Evolutionary conservation across 2,329 filamentous ascomycete species (phyloP).

Genomic region (Myriosclerotinia curreyana): DNA sequence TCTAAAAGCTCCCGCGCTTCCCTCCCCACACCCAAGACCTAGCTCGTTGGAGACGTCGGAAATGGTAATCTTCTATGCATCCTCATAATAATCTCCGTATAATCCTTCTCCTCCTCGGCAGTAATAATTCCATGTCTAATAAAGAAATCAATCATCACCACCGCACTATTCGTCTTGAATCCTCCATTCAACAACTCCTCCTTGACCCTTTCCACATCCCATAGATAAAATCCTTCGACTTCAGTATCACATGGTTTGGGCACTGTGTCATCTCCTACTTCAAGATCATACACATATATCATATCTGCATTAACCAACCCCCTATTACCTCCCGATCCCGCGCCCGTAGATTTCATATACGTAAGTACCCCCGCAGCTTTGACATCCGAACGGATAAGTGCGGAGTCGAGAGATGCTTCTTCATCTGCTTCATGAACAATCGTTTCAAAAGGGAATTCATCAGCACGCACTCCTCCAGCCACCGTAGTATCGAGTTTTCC

Average conservation of each 20-base stretch:
- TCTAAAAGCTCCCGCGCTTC: too few species aligned
- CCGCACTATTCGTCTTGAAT: conserved; percentile 82
- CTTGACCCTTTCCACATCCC: conserved; percentile 58
- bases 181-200: conserved; percentile 60
- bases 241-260: conserved; percentile 72
- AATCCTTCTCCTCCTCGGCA: conserved; percentile 57
- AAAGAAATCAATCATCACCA: conserved; percentile 78
- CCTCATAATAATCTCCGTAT: conserved; percentile 16
- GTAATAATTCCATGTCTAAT: conserved; percentile 73
- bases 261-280: conserved; percentile 55
- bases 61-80: conserved; percentile 20
- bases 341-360: conserved; percentile 58
- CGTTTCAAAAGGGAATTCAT: conserved; percentile 62
- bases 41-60: conserved; percentile 4
- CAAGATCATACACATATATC: conserved; percentile 74
- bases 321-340: conserved; percentile 49
- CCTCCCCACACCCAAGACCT: background rate
- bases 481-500: conserved; percentile 76
- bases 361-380: conserved; percentile 58
- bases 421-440: conserved; percentile 69
- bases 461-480: conserved; percentile 69
- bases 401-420: conserved; percentile 64
- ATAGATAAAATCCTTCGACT: conserved; percentile 70
- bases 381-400: conserved; percentile 51
- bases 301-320: conserved; percentile 62